Conservation (phyloP, 129 eudicot species). For the Saposhnikovia divaricata region DNA sequence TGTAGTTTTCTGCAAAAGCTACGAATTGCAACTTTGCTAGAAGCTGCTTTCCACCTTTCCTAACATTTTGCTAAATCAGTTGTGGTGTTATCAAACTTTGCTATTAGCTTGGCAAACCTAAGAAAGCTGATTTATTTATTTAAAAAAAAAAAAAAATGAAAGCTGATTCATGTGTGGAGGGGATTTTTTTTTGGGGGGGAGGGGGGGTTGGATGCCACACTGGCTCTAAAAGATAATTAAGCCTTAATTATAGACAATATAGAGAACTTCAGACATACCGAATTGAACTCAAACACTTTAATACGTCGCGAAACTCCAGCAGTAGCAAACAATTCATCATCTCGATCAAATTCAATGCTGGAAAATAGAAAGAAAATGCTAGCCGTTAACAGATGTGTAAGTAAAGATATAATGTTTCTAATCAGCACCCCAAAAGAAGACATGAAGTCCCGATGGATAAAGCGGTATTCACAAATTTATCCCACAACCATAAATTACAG, state of each 20-base stretch:
- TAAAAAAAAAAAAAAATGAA: too few species aligned
- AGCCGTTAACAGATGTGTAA: not conserved
- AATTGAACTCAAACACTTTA: constrained; percentile 80
- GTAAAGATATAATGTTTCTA: not conserved
- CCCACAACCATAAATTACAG: not conserved
- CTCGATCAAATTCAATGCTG: constrained; percentile 97
- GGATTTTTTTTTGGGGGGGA: too few species aligned
- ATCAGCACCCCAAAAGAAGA: not conserved
- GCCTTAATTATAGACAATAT: not conserved
- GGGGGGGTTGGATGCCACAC: not conserved
- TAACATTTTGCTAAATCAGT: too few species aligned
- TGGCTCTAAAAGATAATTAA: not conserved
- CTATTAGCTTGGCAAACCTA: not conserved
- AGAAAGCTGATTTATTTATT: not conserved
- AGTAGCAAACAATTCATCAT: constrained; percentile 91
- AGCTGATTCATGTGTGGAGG: too few species aligned
- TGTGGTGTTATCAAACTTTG: too few species aligned
- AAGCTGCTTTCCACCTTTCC: too few species aligned
- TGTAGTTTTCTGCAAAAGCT: not conserved
- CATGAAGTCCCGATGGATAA: not conserved
- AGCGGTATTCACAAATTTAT: not conserved
- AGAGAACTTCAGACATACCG: constrained; percentile 43
- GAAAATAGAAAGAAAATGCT: constrained; percentile 10
- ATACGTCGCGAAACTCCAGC: constrained; percentile 94
- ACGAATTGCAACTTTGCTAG: too few species aligned